Conservation (phyloP, 305 asterid species). For the Lippia alba region DNA sequence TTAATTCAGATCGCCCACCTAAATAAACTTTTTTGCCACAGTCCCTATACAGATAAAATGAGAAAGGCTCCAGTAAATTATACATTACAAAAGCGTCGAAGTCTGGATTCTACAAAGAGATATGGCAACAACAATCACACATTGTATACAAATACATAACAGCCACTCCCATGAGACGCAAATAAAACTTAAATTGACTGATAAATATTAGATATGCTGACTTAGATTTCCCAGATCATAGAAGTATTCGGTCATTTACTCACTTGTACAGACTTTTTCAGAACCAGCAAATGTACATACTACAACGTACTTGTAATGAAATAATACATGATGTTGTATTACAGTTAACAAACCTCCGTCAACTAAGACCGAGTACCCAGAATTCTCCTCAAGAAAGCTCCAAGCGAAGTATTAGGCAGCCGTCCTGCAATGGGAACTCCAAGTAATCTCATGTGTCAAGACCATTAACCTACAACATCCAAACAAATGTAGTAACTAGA, state of each 20-base stretch:
- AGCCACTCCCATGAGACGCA: slow-evolving; percentile 15
- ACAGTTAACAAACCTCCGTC: not conserved
- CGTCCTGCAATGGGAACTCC: too few relatives aligned
- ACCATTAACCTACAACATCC: too few relatives aligned
- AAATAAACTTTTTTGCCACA: slow-evolving; percentile 94
- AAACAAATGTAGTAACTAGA: too few relatives aligned
- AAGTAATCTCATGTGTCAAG: too few relatives aligned
- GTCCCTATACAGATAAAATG: slow-evolving; percentile 73
- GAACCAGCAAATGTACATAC: slow-evolving; percentile 24
- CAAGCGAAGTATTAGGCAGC: too few relatives aligned
- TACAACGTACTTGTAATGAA: not conserved
- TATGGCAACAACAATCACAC: slow-evolving; percentile 12
- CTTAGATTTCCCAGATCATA: slow-evolving; percentile 15
- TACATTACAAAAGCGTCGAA: slow-evolving; percentile 6
- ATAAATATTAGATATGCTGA: slow-evolving; percentile 4
- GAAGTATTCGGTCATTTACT: slow-evolving; percentile 19
- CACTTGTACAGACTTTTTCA: slow-evolving; percentile 28
- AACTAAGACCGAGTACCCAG: too few relatives aligned
- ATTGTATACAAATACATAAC: slow-evolving; percentile 16
- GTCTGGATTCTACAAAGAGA: slow-evolving; percentile 14
- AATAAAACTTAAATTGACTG: slow-evolving; percentile 2
- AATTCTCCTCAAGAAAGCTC: too few relatives aligned
- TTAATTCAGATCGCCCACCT: slow-evolving; percentile 50
- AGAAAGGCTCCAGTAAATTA: slow-evolving; percentile 35
- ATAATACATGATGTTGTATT: not conserved